phyloP scores from a whole-genome alignment of 2,329 filamentous ascomycete species.

The Ascosphaera acerosa region DNA sequence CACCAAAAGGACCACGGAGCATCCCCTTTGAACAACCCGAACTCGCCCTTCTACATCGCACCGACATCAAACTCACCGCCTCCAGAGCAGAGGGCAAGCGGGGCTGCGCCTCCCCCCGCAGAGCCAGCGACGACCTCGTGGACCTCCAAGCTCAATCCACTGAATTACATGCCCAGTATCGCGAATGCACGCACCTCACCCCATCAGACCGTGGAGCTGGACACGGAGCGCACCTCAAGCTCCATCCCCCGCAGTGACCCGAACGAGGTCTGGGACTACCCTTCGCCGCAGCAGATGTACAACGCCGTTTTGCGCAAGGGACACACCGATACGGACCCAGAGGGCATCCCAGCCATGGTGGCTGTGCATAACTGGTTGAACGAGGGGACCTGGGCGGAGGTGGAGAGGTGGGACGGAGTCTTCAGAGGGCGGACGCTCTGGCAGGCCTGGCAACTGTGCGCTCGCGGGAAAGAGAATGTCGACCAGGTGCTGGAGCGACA shows the following conservation, averaged over 20 bases:
- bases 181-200: slow-evolving; percentile 47
- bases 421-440: slow-evolving; percentile 44
- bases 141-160: slow-evolving; percentile 36
- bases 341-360: slow-evolving; percentile 90
- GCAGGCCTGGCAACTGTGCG: slow-evolving; percentile 48
- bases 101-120: neutral
- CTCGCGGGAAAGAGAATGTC: slow-evolving; percentile 43
- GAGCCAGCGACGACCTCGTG: neutral
- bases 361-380: slow-evolving; percentile 96
- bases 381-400: slow-evolving; percentile 90
- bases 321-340: slow-evolving; percentile 78
- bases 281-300: slow-evolving; percentile 98
- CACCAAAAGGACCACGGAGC: neutral
- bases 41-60: neutral
- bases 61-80: too few species aligned
- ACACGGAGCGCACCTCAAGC: slow-evolving; percentile 57
- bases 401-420: slow-evolving; percentile 74
- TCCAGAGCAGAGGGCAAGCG: too few species aligned
- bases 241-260: slow-evolving; percentile 67
- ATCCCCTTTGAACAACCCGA: neutral
- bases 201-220: slow-evolving; percentile 46
- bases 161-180: slow-evolving; percentile 85
- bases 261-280: slow-evolving; percentile 54
- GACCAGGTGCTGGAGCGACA: slow-evolving; percentile 28
- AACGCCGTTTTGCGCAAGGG: slow-evolving; percentile 92